Percentiles rank a stretch among this genome's conserved stretches.
phyloP scores from a whole-genome alignment of 306 rosid species.

The Pyrus bretschneideri region DNA sequence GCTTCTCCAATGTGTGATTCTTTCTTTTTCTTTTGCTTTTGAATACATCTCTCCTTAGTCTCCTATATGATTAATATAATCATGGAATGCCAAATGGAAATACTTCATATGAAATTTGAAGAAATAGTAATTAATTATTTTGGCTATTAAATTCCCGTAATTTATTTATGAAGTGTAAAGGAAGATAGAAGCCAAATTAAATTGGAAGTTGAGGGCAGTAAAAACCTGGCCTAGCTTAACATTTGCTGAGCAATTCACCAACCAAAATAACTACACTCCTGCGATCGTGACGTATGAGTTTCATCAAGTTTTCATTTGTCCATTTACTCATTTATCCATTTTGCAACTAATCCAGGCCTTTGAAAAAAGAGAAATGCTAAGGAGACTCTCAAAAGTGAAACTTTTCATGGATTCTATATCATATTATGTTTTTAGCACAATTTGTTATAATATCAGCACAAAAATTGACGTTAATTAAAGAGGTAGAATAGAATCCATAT shows the following conservation, averaged over 20 bases:
- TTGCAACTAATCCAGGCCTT: neutral
- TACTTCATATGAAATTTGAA: neutral
- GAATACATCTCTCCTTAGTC: neutral
- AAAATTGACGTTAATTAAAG: too few relatives aligned
- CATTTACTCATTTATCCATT: neutral
- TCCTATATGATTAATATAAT: neutral
- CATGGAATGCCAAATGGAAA: neutral
- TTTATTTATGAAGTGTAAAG: too few relatives aligned
- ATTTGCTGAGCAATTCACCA: neutral
- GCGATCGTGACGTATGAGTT: neutral
- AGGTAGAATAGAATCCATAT: too few relatives aligned
- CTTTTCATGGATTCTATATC: accelerated
- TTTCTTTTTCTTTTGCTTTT: neutral
- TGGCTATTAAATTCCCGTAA: too few relatives aligned
- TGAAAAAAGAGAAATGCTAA: too few relatives aligned
- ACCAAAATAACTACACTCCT: neutral
- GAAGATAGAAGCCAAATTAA: too few relatives aligned
- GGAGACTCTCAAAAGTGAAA: too few relatives aligned
- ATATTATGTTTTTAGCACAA: too few relatives aligned
- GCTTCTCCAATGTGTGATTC: neutral
- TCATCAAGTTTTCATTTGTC: neutral
- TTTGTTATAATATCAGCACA: too few relatives aligned
- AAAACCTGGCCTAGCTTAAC: neutral
- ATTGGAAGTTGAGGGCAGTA: neutral
- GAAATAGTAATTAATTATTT: neutral